Base-by-base conservation (phyloP, 495 filamentous ascomycete genomes). In the Aspergillus steynii region DNA sequence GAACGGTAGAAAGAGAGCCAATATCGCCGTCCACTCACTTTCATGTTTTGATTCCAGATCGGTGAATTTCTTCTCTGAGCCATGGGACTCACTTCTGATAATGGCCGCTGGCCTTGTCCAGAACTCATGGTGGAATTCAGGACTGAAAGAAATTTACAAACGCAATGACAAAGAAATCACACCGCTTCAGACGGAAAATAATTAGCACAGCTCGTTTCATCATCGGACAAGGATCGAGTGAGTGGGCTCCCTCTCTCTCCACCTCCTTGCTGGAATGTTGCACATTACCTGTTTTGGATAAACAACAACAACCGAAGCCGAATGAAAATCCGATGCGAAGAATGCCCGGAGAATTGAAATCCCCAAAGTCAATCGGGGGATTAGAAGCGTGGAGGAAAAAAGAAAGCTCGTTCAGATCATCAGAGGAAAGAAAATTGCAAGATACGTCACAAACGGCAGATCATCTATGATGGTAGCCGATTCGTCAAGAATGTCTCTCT, bases 11-110 rank as follows among this genome's bases (percentile, higher is more conserved):
- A 51, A n/a, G 58, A 46, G 47, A 55, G 25, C 9, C 29, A 31
- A 31, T 10, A 28, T n/a, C 14, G 12, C 48, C 55, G 61, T 55
- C 54, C 7, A 56, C 48, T 45, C 81, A 91, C 88, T 82, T 88
- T 90, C 32, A 80, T 79, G 48, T 75, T 70, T 71, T 90, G 86
- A 65, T 86, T 87, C 85, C 85, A 91, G 76, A 85, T 90, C 4
- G 89, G 89, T 47, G 91, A 95, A 70, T 96, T 95, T 46, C 82
- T 74, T 61, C 83, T 74, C 56, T 80, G 77, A 53, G 81, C 82
- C 78, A 82, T 77, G 14, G 82, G 83, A 63, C 81, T 82, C 68
- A 85, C 71, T 70, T 85, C 83, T 31, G 82, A 79, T 14, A 85
- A 73, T 53, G 83, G 82, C 63, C 80, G 70, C 68, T 80, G 81